A percentile compares a stretch with the other conserved stretches of the same genome.
Conservation (phyloP, 2,329 filamentous ascomycete species). For the Colletotrichum phormii region DNA sequence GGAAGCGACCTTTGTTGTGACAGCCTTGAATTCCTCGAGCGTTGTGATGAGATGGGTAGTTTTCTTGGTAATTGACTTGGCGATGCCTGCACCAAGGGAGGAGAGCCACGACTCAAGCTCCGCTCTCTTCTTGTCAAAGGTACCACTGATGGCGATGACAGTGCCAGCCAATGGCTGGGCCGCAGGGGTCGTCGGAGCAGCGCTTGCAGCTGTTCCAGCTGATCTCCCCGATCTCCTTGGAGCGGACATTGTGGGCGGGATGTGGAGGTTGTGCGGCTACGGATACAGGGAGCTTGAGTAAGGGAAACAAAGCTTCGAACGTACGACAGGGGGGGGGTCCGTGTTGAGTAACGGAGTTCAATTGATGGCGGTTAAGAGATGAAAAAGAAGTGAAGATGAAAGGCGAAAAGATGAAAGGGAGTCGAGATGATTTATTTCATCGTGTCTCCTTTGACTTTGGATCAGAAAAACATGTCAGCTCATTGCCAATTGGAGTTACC, state of each 20-base stretch:
- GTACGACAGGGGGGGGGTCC: background rate
- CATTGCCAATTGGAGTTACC: background rate
- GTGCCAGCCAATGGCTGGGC: slow-evolving; percentile 56
- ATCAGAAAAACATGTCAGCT: background rate
- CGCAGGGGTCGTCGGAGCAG: slow-evolving; percentile 13
- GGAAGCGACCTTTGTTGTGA: slow-evolving; percentile 62
- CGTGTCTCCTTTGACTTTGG: background rate
- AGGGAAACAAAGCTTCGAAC: background rate
- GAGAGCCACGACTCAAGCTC: slow-evolving; percentile 58
- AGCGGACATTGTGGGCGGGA: slow-evolving; percentile 26
- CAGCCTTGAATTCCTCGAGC: slow-evolving; percentile 61
- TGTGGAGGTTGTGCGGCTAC: background rate
- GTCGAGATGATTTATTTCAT: background rate
- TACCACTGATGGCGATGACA: slow-evolving; percentile 69
- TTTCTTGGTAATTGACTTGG: slow-evolving; percentile 58
- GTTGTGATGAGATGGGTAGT: slow-evolving; percentile 70
- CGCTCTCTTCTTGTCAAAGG: slow-evolving; percentile 65
- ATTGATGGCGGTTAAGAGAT: background rate
- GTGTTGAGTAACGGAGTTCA: background rate
- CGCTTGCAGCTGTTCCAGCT: background rate
- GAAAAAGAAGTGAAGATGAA: background rate
- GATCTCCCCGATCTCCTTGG: slow-evolving; percentile 30
- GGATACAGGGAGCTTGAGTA: background rate
- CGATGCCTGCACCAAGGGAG: slow-evolving; percentile 61
- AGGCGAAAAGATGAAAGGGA: background rate